These are phyloP conservation scores for Suhomyces terraborum DNA, from an alignment of 1,139 yeast genomes.

Conservation along the genomic window DNA sequence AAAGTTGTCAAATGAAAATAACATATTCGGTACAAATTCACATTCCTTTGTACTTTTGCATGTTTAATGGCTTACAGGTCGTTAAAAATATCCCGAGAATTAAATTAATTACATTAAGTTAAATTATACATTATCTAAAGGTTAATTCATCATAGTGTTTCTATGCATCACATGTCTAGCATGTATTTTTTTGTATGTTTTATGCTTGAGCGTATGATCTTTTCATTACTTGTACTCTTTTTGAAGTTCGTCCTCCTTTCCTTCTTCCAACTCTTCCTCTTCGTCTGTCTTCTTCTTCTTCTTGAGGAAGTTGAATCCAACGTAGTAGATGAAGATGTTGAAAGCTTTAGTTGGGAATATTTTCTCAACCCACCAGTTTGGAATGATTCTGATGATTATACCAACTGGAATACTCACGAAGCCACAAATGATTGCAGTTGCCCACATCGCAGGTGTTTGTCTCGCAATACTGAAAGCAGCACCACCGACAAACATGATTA, in stretches of 20 bases:
- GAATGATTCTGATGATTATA: conserved; percentile 68
- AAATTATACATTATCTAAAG: conserved; percentile 3
- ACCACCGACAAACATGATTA: conserved; percentile 97
- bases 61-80: neutral
- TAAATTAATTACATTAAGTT: conserved; percentile 1
- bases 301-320: conserved; percentile 49
- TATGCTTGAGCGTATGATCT: neutral
- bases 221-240: neutral
- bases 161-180: conserved; percentile 2
- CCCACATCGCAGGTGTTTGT: conserved; percentile 89
- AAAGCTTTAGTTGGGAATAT: conserved; percentile 69
- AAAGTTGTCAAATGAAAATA: too few species aligned
- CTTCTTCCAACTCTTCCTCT: conserved; percentile 5
- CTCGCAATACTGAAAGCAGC: conserved; percentile 83
- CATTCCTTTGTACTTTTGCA: neutral
- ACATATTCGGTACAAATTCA: too few species aligned
- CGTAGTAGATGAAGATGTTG: conserved; percentile 45
- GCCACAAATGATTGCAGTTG: conserved; percentile 82
- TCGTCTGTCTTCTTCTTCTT: conserved; percentile 27
- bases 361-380: conserved; percentile 73
- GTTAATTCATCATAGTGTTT: conserved; percentile 2
- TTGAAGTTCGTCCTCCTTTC: neutral
- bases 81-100: neutral
- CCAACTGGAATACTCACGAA: conserved; percentile 82
- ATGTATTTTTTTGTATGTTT: conserved; percentile 1